These are phyloP conservation scores for Fusarium fracticaudum DNA, from an alignment of 2,329 filamentous ascomycete genomes.

Conservation along the genomic window DNA sequence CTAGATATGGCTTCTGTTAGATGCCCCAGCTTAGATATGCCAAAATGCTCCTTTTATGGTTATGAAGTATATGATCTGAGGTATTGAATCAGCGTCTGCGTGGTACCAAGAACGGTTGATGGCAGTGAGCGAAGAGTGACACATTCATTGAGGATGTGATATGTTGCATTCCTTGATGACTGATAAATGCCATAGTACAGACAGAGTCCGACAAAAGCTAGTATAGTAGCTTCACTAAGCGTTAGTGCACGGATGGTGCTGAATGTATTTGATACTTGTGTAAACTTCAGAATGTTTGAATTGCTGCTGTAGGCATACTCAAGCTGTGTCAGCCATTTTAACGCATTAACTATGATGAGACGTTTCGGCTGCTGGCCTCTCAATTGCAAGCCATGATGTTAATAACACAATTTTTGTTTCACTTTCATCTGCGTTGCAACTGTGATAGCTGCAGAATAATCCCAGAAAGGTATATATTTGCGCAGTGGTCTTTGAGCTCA, in stretches of 20 bases:
- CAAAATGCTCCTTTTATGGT: background rate
- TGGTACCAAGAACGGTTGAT: background rate
- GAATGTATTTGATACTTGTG: background rate
- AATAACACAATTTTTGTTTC: slow-evolving; percentile 3
- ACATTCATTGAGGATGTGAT: background rate
- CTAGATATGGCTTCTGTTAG: slow-evolving; percentile 25
- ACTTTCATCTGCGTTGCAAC: background rate
- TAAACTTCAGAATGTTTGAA: background rate
- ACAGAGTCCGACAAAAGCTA: background rate
- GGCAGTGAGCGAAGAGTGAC: background rate
- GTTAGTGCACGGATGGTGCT: background rate
- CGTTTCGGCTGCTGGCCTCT: background rate
- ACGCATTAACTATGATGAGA: background rate
- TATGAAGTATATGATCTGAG: background rate
- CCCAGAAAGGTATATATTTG: background rate
- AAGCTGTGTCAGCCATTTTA: background rate
- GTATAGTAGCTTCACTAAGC: background rate
- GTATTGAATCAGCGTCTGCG: background rate
- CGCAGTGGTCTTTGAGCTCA: background rate
- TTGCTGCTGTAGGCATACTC: background rate
- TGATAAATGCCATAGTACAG: background rate
- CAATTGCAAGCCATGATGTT: background rate
- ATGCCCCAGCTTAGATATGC: slow-evolving; percentile 14
- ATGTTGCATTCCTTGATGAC: background rate
- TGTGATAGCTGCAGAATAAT: background rate